Evolutionary conservation across 768 basidiomycete species (phyloP), one percentile per base, ranked within the genome.

Genomic region (Panus rudis): DNA sequence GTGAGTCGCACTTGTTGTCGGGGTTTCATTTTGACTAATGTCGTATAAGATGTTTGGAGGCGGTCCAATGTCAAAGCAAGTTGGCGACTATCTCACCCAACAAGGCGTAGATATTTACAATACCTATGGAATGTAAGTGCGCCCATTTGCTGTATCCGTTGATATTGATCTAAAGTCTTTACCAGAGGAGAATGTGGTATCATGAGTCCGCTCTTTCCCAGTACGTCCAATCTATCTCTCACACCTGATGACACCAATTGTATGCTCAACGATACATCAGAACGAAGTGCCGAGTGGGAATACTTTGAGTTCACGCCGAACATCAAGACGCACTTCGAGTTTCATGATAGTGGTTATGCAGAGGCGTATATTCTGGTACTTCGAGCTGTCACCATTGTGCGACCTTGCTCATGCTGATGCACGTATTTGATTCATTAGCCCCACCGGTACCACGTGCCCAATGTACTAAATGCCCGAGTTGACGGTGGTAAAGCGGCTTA

Each of bases 401-500:
- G n/a, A 35, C 21, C 33, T 14, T 35, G 10, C 21, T 17, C 16
- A 14, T 17, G 33, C 7, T 17, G 6, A 35, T 35, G n/a, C 21
- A 6, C 8, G 10, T n/a, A 30, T 30, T n/a, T 30, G 28, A 10
- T 30, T 35, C 21, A 20, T 35, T 17, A 35, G 33, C 33, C 33
- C 7, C n/a, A 35, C 33, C 8, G n/a, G 16, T 35, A 8, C 16
- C 8, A 7, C 6, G 33, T 35, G 6, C 33, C 30, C 26, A 40
- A 4, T n/a, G 32, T 24, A 10, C n/a, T 42, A 14, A 34, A 21
- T 16, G 5, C 28, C 28, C 12, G 19, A 8, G 19, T 30, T 25
- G 11, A 20, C 37, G 14, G 14, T 34, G 25, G 19, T 11, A n/a
- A 55, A 22, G 63, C 63, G 16, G 66, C 34, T 56, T 63, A 2